Evolutionary conservation across 2,329 filamentous ascomycete genomes (phyloP), one percentile per base, ranked within the genome.

Genomic region (Penicillium sp.): DNA sequence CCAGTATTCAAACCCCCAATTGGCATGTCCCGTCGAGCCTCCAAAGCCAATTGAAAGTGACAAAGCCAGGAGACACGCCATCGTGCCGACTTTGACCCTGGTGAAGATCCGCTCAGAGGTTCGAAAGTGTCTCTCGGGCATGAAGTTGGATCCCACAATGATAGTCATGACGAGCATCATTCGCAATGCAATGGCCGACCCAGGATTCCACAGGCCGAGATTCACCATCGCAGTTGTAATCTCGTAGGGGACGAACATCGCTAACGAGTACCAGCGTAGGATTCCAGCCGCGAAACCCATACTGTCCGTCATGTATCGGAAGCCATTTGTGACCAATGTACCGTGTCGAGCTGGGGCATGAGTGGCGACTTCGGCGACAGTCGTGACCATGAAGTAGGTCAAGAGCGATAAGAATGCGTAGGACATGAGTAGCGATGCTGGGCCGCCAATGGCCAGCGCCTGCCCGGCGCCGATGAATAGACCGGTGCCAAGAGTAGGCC

Each of bases 181-280:
- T 70, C 80, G 82, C 26, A 78, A 71, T 7, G 76, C 76, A 28
- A 80, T 72, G 10, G 73, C 73, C 28, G 76, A 56, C 5, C 70
- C 71, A 13, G 78, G 76, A 19, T 73, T 70, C 87, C 88, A 90
- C 69, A 85, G 85, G 61, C 85, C 78, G 66, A 90, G 85, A 37
- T 89, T 81, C 30, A 89, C 84, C 66, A 86, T 84, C 30, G 87
- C 86, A n/a, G 87, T 88, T 0, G 85, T 86, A 61, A 89, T 87
- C 74, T 90, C 88, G 62, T 85, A 83, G 57, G 79, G 81, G 2
- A 83, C 76, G 33, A 81, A 74, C 60, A 83, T 77, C 3, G 80
- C 76, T 47, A 78, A 66, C 1, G 78, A 73, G 58, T 80, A 82
- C 82, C 81, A 83, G 54, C 82, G 81, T 37, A 79, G 72, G 55